Conservation (phyloP, 2,329 filamentous ascomycete genomes). For the Fonsecaea multimorphosa region DNA sequence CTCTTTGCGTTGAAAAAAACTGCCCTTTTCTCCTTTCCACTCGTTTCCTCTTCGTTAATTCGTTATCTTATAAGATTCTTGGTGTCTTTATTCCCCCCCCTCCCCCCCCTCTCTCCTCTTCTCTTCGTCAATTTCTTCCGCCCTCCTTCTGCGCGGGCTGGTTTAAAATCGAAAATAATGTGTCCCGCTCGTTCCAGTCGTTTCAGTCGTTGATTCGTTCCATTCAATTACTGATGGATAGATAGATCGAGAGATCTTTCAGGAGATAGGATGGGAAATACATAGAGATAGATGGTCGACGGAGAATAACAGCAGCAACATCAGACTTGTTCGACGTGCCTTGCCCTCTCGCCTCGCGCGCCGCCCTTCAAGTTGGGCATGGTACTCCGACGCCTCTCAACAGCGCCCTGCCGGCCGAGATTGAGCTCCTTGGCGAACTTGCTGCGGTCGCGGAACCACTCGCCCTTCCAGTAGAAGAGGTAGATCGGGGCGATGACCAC, state of each 20-base stretch:
- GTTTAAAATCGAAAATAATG: too few species aligned
- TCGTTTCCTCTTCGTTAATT: too few species aligned
- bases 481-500: conserved; percentile 69
- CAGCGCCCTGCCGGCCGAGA: conserved; percentile 45
- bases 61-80: too few species aligned
- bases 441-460: conserved; percentile 62
- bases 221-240: too few species aligned
- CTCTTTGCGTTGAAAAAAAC: too few species aligned
- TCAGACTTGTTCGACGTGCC: conserved; percentile 28
- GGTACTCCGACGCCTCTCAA: conserved; percentile 32
- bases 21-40: too few species aligned
- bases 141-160: too few species aligned
- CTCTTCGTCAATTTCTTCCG: not conserved
- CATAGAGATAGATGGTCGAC: too few species aligned
- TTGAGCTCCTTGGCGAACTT: conserved; percentile 69
- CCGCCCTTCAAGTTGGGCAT: not conserved
- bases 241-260: too few species aligned
- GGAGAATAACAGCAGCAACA: not conserved
- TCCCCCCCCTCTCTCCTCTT: not conserved
- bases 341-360: not conserved
- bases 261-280: too few species aligned
- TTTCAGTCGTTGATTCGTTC: too few species aligned
- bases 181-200: not conserved
- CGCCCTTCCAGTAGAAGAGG: conserved; percentile 69
- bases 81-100: too few species aligned